These are phyloP conservation scores for Penicillium antarcticum DNA, from an alignment of 495 filamentous ascomycete genomes.

Conservation along the genomic window DNA sequence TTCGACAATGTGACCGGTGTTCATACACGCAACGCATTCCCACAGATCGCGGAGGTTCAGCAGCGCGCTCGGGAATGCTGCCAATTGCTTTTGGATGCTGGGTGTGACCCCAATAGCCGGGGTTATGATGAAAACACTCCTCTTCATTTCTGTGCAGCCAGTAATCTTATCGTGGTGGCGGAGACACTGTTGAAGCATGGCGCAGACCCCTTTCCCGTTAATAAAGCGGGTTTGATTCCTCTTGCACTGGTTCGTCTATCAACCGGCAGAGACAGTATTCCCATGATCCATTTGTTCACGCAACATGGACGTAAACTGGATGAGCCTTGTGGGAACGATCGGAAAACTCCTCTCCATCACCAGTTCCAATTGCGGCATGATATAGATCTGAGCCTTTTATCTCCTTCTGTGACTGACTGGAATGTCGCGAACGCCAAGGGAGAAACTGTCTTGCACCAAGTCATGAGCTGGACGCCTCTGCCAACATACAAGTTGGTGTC, in stretches of 20 bases:
- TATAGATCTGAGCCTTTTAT: neutral
- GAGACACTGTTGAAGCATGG: neutral
- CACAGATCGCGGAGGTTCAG: too few relatives aligned
- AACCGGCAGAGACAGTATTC: neutral
- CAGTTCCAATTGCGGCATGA: neutral
- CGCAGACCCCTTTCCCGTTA: neutral
- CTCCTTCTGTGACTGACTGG: conserved; percentile 1
- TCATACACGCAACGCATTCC: too few relatives aligned
- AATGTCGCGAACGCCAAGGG: neutral
- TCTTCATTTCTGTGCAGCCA: neutral
- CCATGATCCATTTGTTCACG: neutral
- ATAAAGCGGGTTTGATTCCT: neutral
- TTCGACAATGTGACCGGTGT: neutral
- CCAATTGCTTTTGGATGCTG: conserved; percentile 1
- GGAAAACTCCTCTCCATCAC: neutral
- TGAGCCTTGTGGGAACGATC: neutral
- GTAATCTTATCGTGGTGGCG: neutral
- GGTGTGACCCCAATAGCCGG: neutral
- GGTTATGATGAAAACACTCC: neutral
- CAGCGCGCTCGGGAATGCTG: neutral
- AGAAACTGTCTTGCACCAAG: neutral
- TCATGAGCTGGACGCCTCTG: neutral
- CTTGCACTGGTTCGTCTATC: neutral
- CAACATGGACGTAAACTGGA: neutral
- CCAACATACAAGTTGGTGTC: neutral